Evolutionary conservation across 1,284 basidiomycete genomes (phyloP).

Genomic region (Ceratobasidium sp.): DNA sequence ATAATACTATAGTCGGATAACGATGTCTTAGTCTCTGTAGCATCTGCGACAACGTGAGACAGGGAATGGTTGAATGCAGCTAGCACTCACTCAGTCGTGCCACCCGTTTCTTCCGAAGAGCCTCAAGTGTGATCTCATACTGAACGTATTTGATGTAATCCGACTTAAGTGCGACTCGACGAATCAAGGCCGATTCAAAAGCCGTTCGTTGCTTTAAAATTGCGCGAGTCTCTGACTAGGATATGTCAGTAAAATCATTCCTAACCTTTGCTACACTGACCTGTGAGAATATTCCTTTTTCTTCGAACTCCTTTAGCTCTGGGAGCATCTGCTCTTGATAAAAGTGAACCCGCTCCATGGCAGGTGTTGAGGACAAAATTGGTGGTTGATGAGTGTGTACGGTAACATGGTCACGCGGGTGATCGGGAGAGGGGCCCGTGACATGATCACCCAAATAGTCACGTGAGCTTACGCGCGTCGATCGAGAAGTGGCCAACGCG

Average conservation of each 20-base stretch:
- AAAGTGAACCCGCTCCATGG: conserved; percentile 94
- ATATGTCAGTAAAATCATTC: neutral
- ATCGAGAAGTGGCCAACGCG: neutral
- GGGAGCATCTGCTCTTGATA: conserved; percentile 97
- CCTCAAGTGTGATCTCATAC: conserved; percentile 92
- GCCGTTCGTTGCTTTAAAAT: conserved; percentile 88
- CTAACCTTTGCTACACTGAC: conserved; percentile 61
- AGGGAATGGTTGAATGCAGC: neutral
- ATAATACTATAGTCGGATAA: conserved; percentile 87
- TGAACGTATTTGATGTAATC: conserved; percentile 93
- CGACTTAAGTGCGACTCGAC: conserved; percentile 84
- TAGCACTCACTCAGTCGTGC: conserved; percentile 76
- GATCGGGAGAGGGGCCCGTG: no score
- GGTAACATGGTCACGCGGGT: neutral
- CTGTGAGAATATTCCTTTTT: conserved; percentile 88
- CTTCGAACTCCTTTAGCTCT: conserved; percentile 93
- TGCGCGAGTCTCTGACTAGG: conserved; percentile 82
- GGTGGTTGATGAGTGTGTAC: conserved; percentile 5
- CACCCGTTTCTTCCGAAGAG: conserved; percentile 79
- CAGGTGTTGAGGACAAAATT: conserved; percentile 42
- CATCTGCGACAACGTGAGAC: conserved; percentile 59
- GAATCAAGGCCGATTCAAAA: conserved; percentile 87
- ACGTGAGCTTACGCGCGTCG: conserved; percentile 6
- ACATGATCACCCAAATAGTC: neutral
- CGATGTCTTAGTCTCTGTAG: conserved; percentile 68